Base-by-base conservation (phyloP, 2,329 filamentous ascomycete species). In the Fusarium miscanthi region DNA sequence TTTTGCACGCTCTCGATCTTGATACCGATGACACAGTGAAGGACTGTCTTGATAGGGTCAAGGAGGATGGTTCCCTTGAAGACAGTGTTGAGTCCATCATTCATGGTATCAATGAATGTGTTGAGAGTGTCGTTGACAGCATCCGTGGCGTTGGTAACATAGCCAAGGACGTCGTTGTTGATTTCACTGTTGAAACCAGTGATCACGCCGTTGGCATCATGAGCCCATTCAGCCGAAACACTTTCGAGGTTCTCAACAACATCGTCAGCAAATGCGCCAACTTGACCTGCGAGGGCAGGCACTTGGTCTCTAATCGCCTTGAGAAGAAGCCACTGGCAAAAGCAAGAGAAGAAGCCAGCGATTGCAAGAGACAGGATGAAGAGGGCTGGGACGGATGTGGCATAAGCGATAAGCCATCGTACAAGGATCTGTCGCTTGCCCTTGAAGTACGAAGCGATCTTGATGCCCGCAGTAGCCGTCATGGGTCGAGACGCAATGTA, bases 51-150 rank as follows among this genome's bases (percentile, higher is more conserved):
- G 77, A 97, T 91, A 0, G 94, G 93, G 33, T 91, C 89, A 73
- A 94, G 88, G 46, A 97, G 90, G 45, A 95, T 83, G 0, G 95
- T 98, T 51, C 90, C 91, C 56, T 94, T 93, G 80, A 98, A 98
- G 7, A 92, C 93, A 0, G 84, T 84, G 73, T 94, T 92, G 63
- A 99, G 87, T 10, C 90, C 91, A 21, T 89, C 86, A 71, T 90
- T 89, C 85, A 97, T 97, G 73, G 92, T 88, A 60, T 92, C 87
- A 59, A 95, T 90, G 79, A 98, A 97, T 5, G 86, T 86, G 76
- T 94, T 96, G 48, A 99, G 87, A 0, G 95, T 98, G 76, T 92
- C 83, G 80, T 98, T 98, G 78, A 98, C 87, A 4, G 94, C 93
- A 12, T 85, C 85, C 0, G 95, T 98, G 37, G 93, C 93, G 57